Base-by-base conservation (phyloP, 345 rosid species). In the Citrus glauca region DNA sequence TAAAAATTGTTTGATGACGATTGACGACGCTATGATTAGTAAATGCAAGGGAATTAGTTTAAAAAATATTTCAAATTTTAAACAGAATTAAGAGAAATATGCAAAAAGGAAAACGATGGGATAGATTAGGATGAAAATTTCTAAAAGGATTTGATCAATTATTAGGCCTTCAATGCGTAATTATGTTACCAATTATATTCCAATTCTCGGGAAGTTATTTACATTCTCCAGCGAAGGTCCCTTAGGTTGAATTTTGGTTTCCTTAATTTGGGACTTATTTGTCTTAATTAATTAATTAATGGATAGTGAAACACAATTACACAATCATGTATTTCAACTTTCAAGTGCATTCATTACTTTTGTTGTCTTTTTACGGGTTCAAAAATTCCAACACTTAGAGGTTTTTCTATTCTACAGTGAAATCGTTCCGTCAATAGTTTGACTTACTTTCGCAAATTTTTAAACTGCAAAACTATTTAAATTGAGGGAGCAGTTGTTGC, bases 111-210 rank as follows among this genome's bases (percentile, higher is more conserved):
- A 42, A 72, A 68, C 17, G 16, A 8, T 57, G 48, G 14, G 40
- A 75, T 13, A 62, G 65, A 79, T 76, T 40, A 9, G 56, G 77
- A 20, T 20, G 30, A 10, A 50, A 48, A 65, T n/a, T 9, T 64
- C 48, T 71, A 50, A 20, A 72, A 72, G 30, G 79, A 69, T 77
- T 78, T 37, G 56, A 19, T n/a, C 60, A 67, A 81, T 84, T 79
- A 77, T 70, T 71, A 48, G 42, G 32, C n/a, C n/a, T n/a, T n/a
- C n/a, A n/a, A n/a, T n/a, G n/a, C n/a, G n/a, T 38, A 74, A 78
- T 74, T 27, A 78, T 59, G 19, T 33, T 45, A 7, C 11, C 17
- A n/a, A 7, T 64, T 22, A 20, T 42, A 55, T 75, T 57, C 38
- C 30, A 11, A 48, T 35, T 50, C 67, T 28, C 24, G 63, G 66